A percentile compares a stretch with the other conserved stretches of the same genome.
phyloP scores from a whole-genome alignment of 2,329 filamentous ascomycete species.

The Verticillium albo-atrum region DNA sequence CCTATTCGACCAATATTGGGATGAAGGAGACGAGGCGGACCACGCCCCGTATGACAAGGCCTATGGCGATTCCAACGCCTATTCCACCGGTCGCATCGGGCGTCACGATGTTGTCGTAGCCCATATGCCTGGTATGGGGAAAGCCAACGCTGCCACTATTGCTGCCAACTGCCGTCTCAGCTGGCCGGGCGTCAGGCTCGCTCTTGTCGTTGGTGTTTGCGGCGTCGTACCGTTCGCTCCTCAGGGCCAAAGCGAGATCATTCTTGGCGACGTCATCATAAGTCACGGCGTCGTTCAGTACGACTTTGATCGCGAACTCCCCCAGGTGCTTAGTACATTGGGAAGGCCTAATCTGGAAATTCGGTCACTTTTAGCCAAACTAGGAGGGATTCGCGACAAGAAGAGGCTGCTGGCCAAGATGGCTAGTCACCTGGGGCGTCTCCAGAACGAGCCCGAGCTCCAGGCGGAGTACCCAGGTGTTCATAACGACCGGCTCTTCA shows the following conservation, averaged over 20 bases:
- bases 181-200: slow-evolving; percentile 15
- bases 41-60: slow-evolving; percentile 15
- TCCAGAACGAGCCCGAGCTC: slow-evolving; percentile 12
- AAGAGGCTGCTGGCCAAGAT: slow-evolving; percentile 4
- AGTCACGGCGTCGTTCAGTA: slow-evolving; percentile 22
- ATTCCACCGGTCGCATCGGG: slow-evolving; percentile 18
- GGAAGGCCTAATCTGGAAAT: slow-evolving; percentile 16
- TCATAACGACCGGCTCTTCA: slow-evolving; percentile 12
- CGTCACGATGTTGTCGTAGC: slow-evolving; percentile 23
- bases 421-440: slow-evolving; percentile 2
- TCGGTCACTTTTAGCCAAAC: slow-evolving; percentile 17
- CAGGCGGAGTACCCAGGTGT: slow-evolving; percentile 10
- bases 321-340: too few species aligned
- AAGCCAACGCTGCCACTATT: slow-evolving; percentile 14
- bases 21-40: slow-evolving; percentile 4
- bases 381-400: slow-evolving; percentile 12
- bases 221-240: slow-evolving; percentile 15
- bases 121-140: slow-evolving; percentile 22
- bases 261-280: slow-evolving; percentile 23
- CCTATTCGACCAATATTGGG: slow-evolving; percentile 14
- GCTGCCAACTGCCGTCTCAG: slow-evolving; percentile 8
- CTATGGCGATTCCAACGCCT: slow-evolving; percentile 21
- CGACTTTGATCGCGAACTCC: slow-evolving; percentile 20
- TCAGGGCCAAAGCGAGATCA: slow-evolving; percentile 6
- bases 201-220: slow-evolving; percentile 20